Conservation (phyloP, 2,329 filamentous ascomycete species). For the Cercospora sp. region DNA sequence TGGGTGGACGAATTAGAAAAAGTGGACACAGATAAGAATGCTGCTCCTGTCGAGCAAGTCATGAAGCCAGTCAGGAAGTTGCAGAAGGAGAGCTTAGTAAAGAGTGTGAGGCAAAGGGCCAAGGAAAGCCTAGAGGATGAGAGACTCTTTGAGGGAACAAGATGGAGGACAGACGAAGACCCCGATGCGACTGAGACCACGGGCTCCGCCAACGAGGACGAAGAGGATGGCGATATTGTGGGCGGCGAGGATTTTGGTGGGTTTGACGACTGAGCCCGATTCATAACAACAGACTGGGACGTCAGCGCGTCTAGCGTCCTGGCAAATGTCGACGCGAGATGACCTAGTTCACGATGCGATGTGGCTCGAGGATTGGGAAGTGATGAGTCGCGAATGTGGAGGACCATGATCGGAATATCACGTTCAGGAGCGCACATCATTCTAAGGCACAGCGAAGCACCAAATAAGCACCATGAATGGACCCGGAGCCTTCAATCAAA, state of each 20-base stretch:
- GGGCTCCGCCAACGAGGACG: conserved; percentile 44
- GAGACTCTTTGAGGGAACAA: conserved; percentile 60
- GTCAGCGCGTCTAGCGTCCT: too few species aligned
- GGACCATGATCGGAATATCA: neutral
- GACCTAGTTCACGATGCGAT: neutral
- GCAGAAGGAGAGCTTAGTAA: conserved; percentile 61
- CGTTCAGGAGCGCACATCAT: neutral
- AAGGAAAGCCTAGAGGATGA: conserved; percentile 72
- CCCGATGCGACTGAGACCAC: conserved; percentile 54
- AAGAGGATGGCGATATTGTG: conserved; percentile 30
- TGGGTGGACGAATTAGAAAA: conserved; percentile 88
- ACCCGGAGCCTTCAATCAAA: neutral
- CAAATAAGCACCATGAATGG: neutral
- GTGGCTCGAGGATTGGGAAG: neutral
- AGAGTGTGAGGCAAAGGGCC: conserved; percentile 69
- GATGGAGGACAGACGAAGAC: conserved; percentile 45
- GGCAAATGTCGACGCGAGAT: neutral
- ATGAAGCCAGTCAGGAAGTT: conserved; percentile 59
- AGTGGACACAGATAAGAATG: conserved; percentile 51
- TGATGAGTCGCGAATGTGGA: too few species aligned
- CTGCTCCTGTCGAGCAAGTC: conserved; percentile 51
- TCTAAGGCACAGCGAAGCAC: neutral
- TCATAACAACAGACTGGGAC: neutral
- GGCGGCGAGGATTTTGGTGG: conserved; percentile 52
- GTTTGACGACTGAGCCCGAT: conserved; percentile 59